These are phyloP conservation scores for Suillus americanus DNA, from an alignment of 768 basidiomycete species.

Conservation along the genomic window DNA sequence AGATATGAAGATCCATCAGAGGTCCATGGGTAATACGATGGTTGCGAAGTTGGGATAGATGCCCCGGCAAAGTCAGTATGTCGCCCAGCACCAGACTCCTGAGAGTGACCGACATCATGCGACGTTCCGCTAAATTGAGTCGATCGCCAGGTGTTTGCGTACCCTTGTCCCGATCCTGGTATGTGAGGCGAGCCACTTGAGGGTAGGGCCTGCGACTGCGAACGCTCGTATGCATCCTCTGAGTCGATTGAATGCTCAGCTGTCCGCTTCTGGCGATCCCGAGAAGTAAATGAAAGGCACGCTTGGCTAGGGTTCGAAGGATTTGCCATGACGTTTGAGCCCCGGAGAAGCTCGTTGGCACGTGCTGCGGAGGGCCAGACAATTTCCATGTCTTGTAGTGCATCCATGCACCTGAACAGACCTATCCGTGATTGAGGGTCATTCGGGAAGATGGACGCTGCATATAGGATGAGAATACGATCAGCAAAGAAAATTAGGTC, in stretches of 20 bases:
- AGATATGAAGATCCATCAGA: slow-evolving; percentile 29
- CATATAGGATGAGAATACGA: slow-evolving; percentile 1
- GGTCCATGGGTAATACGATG: slow-evolving; percentile 49
- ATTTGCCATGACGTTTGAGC: slow-evolving; percentile 45
- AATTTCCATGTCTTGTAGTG: slow-evolving; percentile 61
- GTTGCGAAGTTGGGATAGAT: slow-evolving; percentile 15
- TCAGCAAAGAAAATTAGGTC: neutral
- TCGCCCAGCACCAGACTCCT: slow-evolving; percentile 5
- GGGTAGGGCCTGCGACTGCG: slow-evolving; percentile 15
- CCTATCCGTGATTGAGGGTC: slow-evolving; percentile 72
- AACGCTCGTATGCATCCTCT: slow-evolving; percentile 26
- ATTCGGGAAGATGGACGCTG: slow-evolving; percentile 62
- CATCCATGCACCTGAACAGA: slow-evolving; percentile 65
- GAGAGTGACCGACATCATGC: neutral
- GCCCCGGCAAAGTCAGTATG: slow-evolving; percentile 10
- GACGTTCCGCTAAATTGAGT: slow-evolving; percentile 18
- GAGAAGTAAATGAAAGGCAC: slow-evolving; percentile 8
- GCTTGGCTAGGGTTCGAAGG: neutral
- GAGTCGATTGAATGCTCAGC: slow-evolving; percentile 53
- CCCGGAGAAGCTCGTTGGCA: slow-evolving; percentile 69
- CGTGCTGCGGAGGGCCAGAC: slow-evolving; percentile 79
- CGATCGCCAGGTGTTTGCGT: slow-evolving; percentile 31
- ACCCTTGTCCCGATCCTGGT: slow-evolving; percentile 16
- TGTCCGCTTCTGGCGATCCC: slow-evolving; percentile 55
- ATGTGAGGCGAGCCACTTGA: slow-evolving; percentile 6